Evolutionary conservation across 352 stramenopile species (phyloP).

Genomic region (Phytopythium helicoides): DNA sequence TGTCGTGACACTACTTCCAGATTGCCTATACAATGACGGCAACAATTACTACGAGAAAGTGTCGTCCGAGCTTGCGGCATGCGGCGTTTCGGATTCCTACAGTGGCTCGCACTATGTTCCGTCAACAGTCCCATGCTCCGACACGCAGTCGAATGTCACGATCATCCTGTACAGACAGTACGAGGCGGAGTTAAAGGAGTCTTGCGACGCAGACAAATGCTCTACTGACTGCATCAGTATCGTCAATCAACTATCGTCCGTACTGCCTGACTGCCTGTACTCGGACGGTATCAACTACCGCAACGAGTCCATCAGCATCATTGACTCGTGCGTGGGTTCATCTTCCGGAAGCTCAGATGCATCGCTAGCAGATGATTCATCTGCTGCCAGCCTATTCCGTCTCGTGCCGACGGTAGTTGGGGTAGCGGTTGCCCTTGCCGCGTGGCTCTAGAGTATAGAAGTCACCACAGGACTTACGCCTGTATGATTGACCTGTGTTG

Average conservation of each 20-base stretch:
- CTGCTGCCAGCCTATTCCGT: background rate
- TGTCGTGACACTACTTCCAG: conserved; percentile 1
- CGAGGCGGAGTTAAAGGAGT: background rate
- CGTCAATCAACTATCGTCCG: conserved; percentile 2
- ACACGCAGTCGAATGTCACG: conserved; percentile 5
- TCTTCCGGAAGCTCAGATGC: background rate
- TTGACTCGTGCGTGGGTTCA: background rate
- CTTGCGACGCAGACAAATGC: conserved; percentile 6
- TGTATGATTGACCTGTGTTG: no score
- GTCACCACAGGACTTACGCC: no score
- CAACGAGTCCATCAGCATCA: conserved; percentile 6
- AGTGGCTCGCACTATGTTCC: background rate
- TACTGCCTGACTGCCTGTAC: conserved; percentile 9
- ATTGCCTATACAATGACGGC: conserved; percentile 5
- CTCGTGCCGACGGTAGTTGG: background rate
- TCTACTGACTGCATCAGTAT: conserved; percentile 2
- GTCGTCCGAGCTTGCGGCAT: background rate
- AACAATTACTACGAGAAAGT: conserved; percentile 3
- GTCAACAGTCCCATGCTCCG: conserved; percentile 3
- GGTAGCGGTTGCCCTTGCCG: no score
- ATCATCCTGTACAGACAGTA: conserved; percentile 7
- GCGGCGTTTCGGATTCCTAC: background rate
- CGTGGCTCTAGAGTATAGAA: no score
- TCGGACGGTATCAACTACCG: conserved; percentile 8
- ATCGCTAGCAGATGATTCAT: background rate